phyloP scores from a whole-genome alignment of 2,329 filamentous ascomycete genomes.

The Microsporum canis region DNA sequence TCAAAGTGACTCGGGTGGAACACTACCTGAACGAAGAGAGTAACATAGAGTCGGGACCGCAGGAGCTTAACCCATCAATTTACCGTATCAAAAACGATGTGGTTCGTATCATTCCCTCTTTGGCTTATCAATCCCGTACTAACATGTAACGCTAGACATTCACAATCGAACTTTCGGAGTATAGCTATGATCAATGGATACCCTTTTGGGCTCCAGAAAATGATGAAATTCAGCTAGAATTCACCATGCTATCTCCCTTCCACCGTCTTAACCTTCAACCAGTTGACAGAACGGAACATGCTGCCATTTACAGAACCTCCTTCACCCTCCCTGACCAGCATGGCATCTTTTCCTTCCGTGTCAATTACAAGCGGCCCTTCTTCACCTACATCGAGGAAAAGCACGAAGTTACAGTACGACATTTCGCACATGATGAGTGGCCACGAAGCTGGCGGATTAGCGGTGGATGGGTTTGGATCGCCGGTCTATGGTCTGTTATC shows the following conservation, averaged over 20 bases:
- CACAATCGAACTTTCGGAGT: conserved; percentile 81
- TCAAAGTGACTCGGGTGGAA: conserved; percentile 71
- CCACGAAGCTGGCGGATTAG: conserved; percentile 80
- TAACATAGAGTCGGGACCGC: conserved; percentile 42
- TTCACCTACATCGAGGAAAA: conserved; percentile 85
- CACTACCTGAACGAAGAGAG: conserved; percentile 54
- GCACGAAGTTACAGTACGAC: conserved; percentile 82
- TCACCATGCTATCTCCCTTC: conserved; percentile 97
- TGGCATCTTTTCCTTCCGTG: conserved; percentile 95
- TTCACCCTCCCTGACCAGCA: conserved; percentile 92
- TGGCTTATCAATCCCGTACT: background rate
- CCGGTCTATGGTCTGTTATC: conserved; percentile 73
- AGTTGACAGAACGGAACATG: conserved; percentile 48
- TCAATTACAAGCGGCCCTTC: conserved; percentile 96
- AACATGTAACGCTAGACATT: conserved; percentile 50
- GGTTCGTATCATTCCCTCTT: conserved; percentile 46
- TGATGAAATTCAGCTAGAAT: conserved; percentile 84
- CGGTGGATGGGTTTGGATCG: conserved; percentile 89
- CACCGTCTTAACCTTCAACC: conserved; percentile 67
- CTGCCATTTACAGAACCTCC: conserved; percentile 59
- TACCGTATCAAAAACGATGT: conserved; percentile 97
- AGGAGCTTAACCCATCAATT: conserved; percentile 62
- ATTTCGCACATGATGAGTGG: conserved; percentile 97
- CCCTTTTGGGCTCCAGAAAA: conserved; percentile 59
- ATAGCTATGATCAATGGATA: conserved; percentile 58